These are phyloP conservation scores for Penicillium silybi DNA, from an alignment of 495 filamentous ascomycete genomes.

Conservation along the genomic window DNA sequence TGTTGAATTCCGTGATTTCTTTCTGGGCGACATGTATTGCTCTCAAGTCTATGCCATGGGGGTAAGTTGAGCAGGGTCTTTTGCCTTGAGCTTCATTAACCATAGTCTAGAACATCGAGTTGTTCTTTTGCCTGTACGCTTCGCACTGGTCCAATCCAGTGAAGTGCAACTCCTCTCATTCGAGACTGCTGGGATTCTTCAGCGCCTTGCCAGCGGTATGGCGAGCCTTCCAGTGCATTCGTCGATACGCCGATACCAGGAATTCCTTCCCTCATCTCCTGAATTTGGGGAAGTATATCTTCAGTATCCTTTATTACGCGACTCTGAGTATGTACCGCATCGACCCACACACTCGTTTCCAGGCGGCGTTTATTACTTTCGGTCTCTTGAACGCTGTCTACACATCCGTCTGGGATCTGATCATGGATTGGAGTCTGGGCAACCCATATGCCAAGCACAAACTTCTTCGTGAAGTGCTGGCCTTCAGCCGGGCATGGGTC, in stretches of 20 bases:
- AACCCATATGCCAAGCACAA: slow-evolving; percentile 66
- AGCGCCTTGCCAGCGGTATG: slow-evolving; percentile 77
- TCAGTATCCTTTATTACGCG: slow-evolving; percentile 74
- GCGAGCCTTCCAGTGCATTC: slow-evolving; percentile 85
- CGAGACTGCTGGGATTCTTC: slow-evolving; percentile 81
- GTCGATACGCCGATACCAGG: slow-evolving; percentile 82
- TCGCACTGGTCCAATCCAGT: slow-evolving; percentile 64
- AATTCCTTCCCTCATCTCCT: slow-evolving; percentile 89
- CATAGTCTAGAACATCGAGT: slow-evolving; percentile 64
- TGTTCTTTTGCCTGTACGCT: slow-evolving; percentile 94
- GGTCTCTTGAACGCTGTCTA: slow-evolving; percentile 79
- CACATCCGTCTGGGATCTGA: slow-evolving; percentile 89
- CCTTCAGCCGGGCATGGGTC: slow-evolving; percentile 67
- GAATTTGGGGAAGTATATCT: slow-evolving; percentile 89
- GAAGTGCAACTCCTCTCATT: slow-evolving; percentile 82
- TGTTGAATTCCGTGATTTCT: slow-evolving; percentile 97
- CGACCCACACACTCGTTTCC: slow-evolving; percentile 48
- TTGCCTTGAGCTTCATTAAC: slow-evolving; percentile 19
- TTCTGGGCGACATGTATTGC: slow-evolving; percentile 95
- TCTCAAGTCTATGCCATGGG: slow-evolving; percentile 86
- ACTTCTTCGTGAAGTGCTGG: slow-evolving; percentile 75
- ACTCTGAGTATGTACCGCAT: slow-evolving; percentile 80
- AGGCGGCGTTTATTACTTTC: slow-evolving; percentile 72
- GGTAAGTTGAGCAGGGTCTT: slow-evolving; percentile 50
- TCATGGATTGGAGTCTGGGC: slow-evolving; percentile 90